Conservation (phyloP, 2,329 filamentous ascomycete genomes). For the Apiospora phragmitis region DNA sequence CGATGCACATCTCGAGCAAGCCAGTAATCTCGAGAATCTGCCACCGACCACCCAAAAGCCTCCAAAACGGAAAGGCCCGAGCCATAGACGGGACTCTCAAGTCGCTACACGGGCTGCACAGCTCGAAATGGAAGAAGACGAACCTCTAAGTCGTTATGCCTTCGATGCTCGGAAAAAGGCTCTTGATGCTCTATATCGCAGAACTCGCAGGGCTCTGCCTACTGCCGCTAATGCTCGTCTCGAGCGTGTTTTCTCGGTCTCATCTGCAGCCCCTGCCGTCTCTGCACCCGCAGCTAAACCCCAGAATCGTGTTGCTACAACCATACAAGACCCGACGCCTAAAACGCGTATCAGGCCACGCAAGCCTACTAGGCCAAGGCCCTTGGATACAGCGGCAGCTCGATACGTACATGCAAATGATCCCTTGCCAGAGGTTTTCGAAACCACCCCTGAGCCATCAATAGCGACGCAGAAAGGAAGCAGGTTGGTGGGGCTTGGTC, state of each 20-base stretch:
- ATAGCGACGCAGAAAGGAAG: conserved; percentile 13
- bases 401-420: conserved; percentile 56
- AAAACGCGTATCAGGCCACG: conserved; percentile 29
- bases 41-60: neutral
- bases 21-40: neutral
- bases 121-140: conserved; percentile 49
- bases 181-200: conserved; percentile 56
- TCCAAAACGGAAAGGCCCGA: neutral
- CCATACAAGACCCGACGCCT: neutral
- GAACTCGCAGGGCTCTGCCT: conserved; percentile 31
- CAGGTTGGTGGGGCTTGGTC: conserved; percentile 56
- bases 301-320: neutral
- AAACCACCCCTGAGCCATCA: conserved; percentile 16
- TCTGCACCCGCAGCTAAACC: neutral
- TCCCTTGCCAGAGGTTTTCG: conserved; percentile 40
- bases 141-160: conserved; percentile 33
- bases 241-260: conserved; percentile 32
- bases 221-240: conserved; percentile 33
- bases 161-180: conserved; percentile 54
- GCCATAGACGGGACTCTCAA: neutral
- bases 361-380: conserved; percentile 46
- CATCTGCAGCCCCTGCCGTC: conserved; percentile 21
- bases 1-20: conserved; percentile 11
- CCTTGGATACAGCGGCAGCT: conserved; percentile 50
- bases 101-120: conserved; percentile 48